A percentile compares a stretch with the other conserved stretches of the same genome.
These are phyloP conservation scores for Fusarium compactum DNA, from an alignment of 2,329 filamentous ascomycete genomes.

Conservation along the genomic window DNA sequence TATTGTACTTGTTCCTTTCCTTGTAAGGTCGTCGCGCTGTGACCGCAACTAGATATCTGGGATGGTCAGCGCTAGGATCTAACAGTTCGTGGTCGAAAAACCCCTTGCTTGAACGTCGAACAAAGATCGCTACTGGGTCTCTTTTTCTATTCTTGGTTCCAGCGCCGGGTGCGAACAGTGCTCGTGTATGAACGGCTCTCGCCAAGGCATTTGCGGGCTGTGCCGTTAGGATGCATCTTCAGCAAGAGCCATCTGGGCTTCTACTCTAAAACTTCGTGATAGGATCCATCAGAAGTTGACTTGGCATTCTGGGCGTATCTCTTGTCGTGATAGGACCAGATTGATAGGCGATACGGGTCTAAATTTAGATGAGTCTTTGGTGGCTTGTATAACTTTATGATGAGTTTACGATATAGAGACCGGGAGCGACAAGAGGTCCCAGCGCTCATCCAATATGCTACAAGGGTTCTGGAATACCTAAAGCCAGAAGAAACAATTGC, in stretches of 20 bases:
- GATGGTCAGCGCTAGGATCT: background rate
- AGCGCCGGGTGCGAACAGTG: slow-evolving; percentile 6
- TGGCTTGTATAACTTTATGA: background rate
- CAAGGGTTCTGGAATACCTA: too few species aligned
- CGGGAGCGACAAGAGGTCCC: background rate
- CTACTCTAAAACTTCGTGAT: too few species aligned
- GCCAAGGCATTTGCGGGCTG: slow-evolving; percentile 16
- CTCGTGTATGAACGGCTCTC: background rate
- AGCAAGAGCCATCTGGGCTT: slow-evolving; percentile 3
- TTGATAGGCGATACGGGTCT: background rate
- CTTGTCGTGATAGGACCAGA: background rate
- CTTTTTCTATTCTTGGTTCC: slow-evolving; percentile 3
- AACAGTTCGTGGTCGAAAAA: background rate
- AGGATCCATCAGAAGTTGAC: too few species aligned
- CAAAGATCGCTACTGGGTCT: background rate
- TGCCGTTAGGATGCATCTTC: slow-evolving; percentile 15
- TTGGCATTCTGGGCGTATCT: background rate
- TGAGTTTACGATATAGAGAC: background rate
- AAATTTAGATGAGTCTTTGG: background rate
- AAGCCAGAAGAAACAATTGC: background rate
- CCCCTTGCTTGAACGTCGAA: background rate
- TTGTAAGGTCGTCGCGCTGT: slow-evolving; percentile 15
- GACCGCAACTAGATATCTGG: slow-evolving; percentile 16
- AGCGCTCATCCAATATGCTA: background rate
- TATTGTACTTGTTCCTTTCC: background rate